Evolutionary conservation across 139 green algal genomes (phyloP).

Genomic region (Medakamo hakoo): DNA sequence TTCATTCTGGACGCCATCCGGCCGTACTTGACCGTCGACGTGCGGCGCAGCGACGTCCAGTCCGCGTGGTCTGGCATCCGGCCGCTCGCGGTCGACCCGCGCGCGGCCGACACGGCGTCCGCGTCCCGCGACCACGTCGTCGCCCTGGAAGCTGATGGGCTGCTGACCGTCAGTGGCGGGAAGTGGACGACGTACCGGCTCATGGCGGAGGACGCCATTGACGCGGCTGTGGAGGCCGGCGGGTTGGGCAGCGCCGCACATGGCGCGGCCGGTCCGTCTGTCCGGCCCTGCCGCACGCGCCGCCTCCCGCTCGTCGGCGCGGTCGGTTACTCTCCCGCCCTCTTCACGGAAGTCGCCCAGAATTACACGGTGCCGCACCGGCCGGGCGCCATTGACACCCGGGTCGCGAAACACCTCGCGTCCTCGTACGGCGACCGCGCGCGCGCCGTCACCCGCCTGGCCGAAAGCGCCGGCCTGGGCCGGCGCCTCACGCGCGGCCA

Average conservation of each 20-base stretch:
- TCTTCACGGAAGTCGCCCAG: constrained; percentile 66
- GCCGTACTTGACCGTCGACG: constrained; percentile 62
- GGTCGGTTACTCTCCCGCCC: constrained; percentile 34
- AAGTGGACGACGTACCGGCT: constrained; percentile 97
- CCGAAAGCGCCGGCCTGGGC: constrained; percentile 48
- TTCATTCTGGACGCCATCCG: constrained; percentile 89
- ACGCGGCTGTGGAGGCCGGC: constrained; percentile 28
- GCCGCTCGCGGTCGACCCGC: constrained; percentile 69
- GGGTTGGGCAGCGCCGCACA: too few species aligned
- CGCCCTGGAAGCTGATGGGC: constrained; percentile 51
- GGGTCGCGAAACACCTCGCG: constrained; percentile 46
- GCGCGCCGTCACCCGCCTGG: constrained; percentile 42
- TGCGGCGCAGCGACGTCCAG: constrained; percentile 69
- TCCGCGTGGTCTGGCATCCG: constrained; percentile 85
- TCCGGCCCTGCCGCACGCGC: constrained; percentile 37
- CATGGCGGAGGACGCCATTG: constrained; percentile 72
- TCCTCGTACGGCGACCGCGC: constrained; percentile 75
- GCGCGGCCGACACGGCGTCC: constrained; percentile 25
- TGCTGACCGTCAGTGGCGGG: constrained; percentile 79
- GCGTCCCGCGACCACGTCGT: constrained; percentile 51
- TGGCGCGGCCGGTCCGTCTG: too few species aligned
- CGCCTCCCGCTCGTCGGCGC: constrained; percentile 55
- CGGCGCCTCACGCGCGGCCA: constrained; percentile 64
- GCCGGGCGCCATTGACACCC: constrained; percentile 48
- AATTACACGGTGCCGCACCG: constrained; percentile 61